phyloP scores from a whole-genome alignment of 306 rosid genomes.

The Sophora flavescens region DNA sequence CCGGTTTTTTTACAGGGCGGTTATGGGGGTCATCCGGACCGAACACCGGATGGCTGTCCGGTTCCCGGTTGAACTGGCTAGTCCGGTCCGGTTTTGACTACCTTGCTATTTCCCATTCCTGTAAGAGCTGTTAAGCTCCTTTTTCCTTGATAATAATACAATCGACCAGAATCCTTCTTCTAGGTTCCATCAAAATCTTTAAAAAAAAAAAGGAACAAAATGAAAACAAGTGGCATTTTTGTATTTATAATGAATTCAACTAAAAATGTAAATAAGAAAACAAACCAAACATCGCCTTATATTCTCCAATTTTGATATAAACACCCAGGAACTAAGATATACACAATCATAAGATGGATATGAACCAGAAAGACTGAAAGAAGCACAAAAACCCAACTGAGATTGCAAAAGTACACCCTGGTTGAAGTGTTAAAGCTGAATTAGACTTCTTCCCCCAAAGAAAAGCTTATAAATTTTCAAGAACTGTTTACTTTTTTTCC shows the following conservation, averaged over 20 bases:
- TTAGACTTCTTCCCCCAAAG: conserved; percentile 17
- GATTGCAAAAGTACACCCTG: conserved; percentile 23
- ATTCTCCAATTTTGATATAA: conserved; percentile 24
- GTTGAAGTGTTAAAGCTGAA: conserved; percentile 22
- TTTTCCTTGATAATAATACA: no score
- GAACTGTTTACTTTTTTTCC: not conserved
- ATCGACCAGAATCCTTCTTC: no score
- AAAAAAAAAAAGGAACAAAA: no score
- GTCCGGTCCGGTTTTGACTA: no score
- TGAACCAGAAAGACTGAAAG: conserved; percentile 27
- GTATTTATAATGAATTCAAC: not conserved
- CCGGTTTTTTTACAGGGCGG: no score
- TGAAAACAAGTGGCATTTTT: not conserved
- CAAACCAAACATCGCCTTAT: not conserved
- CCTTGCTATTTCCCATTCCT: no score
- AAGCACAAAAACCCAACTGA: conserved; percentile 10
- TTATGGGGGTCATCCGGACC: no score
- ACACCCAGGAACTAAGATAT: conserved; percentile 20
- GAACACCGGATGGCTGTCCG: no score
- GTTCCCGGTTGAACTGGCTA: no score
- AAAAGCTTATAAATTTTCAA: conserved; percentile 36
- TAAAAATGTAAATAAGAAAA: not conserved
- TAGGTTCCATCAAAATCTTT: no score
- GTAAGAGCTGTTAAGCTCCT: no score
- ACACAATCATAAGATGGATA: conserved; percentile 32